Base-by-base conservation (phyloP, 306 rosid species). In the Inga leiocalycina region DNA sequence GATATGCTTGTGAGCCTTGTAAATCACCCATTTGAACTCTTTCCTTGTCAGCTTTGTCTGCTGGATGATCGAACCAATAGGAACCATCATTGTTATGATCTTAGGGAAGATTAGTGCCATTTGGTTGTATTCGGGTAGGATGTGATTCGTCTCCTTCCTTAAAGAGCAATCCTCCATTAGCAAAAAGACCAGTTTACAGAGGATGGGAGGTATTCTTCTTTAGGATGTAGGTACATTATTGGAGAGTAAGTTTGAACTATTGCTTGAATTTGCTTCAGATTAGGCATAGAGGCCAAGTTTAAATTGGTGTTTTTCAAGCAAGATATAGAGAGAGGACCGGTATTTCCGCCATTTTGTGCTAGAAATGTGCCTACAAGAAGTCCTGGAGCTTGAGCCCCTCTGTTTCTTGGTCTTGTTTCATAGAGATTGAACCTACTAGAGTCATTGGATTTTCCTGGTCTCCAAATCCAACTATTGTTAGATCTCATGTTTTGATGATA, bases 381-480 rank as follows among this genome's bases (percentile, higher is more conserved):
- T 12, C 94, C 94, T 6, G 37, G n/a, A 37, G 87, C 94, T 76
- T 78, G 77, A 2, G 71, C 70, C 12, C 92, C 90, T 48, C 89
- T 85, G n/a, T 32, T 79, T 17, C 61, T 54, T 54, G 61, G 61
- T 17, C 61, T 54, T 16, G 61, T 54, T 54, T 66, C 79, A 57
- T 57, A 89, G 41, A 89, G 79, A 54, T 86, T 84, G 83, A 91
- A 85, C 10, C 86, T 88, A 75, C 67, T 71, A 11, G 74, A 75
- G 11, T 85, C 75, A 2, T 66, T 22, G 35, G 67, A 61, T 10
- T 10, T 27, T 27, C 67, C 83, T 0, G 71, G 80, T 27, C 91
- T 87, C 94, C 94, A 91, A 2, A 89, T 76, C 92, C 91, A 87
- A 27, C 30, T n/a, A n/a, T n/a, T n/a, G n/a, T n/a, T n/a, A n/a